Evolutionary conservation across 768 basidiomycete genomes (phyloP).

Genomic region (Dendrothele bispora): DNA sequence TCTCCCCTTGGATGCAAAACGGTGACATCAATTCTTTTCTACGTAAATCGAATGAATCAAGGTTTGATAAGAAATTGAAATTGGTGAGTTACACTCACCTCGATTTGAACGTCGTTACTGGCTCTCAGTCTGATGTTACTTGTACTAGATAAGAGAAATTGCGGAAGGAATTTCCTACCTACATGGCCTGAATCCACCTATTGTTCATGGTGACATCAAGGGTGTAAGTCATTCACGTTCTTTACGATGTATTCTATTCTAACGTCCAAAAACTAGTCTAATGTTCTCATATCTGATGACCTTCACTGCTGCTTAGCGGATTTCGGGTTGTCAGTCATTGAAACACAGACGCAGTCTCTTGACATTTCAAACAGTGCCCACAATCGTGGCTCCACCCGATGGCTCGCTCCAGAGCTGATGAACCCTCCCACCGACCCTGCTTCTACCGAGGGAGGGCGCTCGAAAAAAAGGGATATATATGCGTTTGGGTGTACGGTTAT

Average conservation of each 20-base stretch:
- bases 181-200: constrained; percentile 21
- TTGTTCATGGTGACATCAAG: constrained; percentile 17
- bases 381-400: neutral
- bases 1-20: constrained; percentile 22
- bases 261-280: neutral
- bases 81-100: neutral
- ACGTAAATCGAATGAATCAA: neutral
- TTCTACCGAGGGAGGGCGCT: no score
- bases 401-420: neutral
- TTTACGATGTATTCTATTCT: neutral
- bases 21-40: constrained; percentile 11
- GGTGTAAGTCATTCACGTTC: neutral
- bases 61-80: no score
- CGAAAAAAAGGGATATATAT: neutral
- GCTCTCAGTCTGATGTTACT: neutral
- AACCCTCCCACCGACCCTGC: neutral
- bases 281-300: constrained; percentile 3
- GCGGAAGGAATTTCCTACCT: constrained; percentile 32
- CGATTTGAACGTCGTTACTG: neutral
- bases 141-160: constrained; percentile 31
- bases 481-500: neutral
- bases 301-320: constrained; percentile 7
- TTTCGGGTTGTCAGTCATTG: constrained; percentile 3
- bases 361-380: neutral
- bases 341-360: neutral